Base-by-base conservation (phyloP, 2,329 filamentous ascomycete species). In the Myriangium duriaei region DNA sequence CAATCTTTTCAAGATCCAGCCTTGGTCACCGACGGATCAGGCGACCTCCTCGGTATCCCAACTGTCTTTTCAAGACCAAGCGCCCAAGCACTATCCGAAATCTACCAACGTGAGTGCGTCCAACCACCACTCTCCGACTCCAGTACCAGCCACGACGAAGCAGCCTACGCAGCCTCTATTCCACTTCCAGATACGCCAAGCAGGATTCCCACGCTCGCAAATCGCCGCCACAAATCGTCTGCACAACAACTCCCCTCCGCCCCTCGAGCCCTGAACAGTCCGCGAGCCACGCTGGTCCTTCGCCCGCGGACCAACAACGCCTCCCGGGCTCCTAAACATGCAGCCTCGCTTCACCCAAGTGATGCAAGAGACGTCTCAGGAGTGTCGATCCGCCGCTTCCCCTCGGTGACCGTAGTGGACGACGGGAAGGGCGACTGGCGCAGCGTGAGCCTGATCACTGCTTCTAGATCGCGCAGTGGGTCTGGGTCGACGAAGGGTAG, bases 321-420 rank as follows among this genome's bases (percentile, higher is more conserved):
- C 7, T n/a, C 21, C 21, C 7, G n/a, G 21, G n/a, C 21, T 26
- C n/a, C n/a, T 26, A n/a, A n/a, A n/a, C n/a, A n/a, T n/a, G n/a
- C n/a, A n/a, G n/a, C n/a, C n/a, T n/a, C n/a, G n/a, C n/a, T n/a
- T n/a, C n/a, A n/a, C n/a, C n/a, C n/a, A n/a, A n/a, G n/a, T n/a
- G n/a, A n/a, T n/a, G n/a, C n/a, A n/a, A n/a, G n/a, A n/a, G n/a
- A n/a, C n/a, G n/a, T n/a, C n/a, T n/a, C n/a, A n/a, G n/a, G n/a
- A n/a, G n/a, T 39, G 7, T 19, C 38, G 6, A 42, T 49, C 15
- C 42, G 48, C 2, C 47, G 45, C 2, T 56, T 49, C 32, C 52
- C 51, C 10, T 55, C 51, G 11, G 52, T 52, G 7, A 56, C 52
- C 2, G 51, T 56, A 2, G 39, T 55, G 5, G 53, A 56, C 36